Conservation (phyloP, 1,284 basidiomycete genomes). For the Tilletia walkeri region DNA sequence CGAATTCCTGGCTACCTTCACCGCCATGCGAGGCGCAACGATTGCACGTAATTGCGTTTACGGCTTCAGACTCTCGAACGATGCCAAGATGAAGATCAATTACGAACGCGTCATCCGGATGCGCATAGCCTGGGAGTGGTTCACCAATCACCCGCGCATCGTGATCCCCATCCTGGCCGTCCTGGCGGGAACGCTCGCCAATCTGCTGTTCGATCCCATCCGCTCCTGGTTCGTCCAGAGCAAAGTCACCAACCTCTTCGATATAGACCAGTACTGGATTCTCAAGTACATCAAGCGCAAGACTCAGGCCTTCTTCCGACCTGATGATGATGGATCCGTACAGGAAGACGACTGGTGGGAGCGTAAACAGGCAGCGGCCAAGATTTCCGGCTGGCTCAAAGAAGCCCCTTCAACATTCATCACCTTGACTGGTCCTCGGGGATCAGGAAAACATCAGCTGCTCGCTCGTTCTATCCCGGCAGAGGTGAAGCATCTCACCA, state of each 20-base stretch:
- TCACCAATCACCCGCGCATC: slow-evolving; percentile 79
- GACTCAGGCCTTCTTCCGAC: slow-evolving; percentile 34
- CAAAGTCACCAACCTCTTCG: slow-evolving; percentile 79
- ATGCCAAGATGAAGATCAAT: slow-evolving; percentile 67
- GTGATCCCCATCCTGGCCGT: slow-evolving; percentile 81
- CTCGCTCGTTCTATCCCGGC: slow-evolving; percentile 61
- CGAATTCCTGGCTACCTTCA: slow-evolving; percentile 39
- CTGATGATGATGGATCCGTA: slow-evolving; percentile 19
- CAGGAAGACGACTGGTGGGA: slow-evolving; percentile 72
- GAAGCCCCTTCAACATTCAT: slow-evolving; percentile 72
- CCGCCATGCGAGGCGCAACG: slow-evolving; percentile 67
- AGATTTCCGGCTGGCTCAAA: slow-evolving; percentile 69
- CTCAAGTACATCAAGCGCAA: slow-evolving; percentile 42
- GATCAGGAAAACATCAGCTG: slow-evolving; percentile 80
- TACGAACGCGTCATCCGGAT: slow-evolving; percentile 75
- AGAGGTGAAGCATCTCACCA: slow-evolving; percentile 61
- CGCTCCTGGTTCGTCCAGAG: slow-evolving; percentile 79
- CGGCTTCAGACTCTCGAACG: slow-evolving; percentile 62
- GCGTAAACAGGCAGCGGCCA: slow-evolving; percentile 70
- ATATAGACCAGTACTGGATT: slow-evolving; percentile 56
- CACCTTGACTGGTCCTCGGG: slow-evolving; percentile 83
- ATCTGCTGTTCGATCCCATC: slow-evolving; percentile 85
- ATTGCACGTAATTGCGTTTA: slow-evolving; percentile 83
- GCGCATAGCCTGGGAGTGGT: slow-evolving; percentile 77
- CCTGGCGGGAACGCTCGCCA: slow-evolving; percentile 80